Base-by-base conservation (phyloP, 2,329 filamentous ascomycete genomes). In the Geoglossum cookeanum region DNA sequence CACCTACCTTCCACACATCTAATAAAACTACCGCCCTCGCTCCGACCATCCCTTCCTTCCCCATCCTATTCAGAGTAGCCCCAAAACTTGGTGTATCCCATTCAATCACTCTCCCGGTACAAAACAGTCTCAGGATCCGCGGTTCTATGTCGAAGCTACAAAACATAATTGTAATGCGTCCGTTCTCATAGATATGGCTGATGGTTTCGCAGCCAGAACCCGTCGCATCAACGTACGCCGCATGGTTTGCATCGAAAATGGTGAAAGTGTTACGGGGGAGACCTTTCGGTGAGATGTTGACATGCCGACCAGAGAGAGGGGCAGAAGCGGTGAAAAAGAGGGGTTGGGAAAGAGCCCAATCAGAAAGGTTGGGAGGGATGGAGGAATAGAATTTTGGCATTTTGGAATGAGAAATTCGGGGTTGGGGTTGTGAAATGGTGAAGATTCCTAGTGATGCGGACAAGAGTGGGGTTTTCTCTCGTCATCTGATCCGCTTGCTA, bases 271-370 rank as follows among this genome's bases (percentile, higher is more conserved):
- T 70, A 17, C 76, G 73, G 0, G 79, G 72, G 27, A 83, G 75
- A 54, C 85, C 85, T 68, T 90, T 88, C 54, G 86, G 84, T 0
- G 84, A 89, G 57, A 88, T 71, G 64, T 90, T 90, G 71, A 90
- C 74, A 70, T 90, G 85, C 1, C 72, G 69, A 22, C 78, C 81
- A n/a, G 75, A 74, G 30, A 80, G 75, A 0, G 85, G 84, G 0
- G 85, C 84, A 13, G 83, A 85, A 45, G 80, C 83, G 9, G 85
- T 82, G 72, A 84, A 89, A 75, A 89, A 89, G 63, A 90, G 71
- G 57, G 81, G 78, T 63, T 90, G 85, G 9, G 72, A 68, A 53
- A 81, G 73, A 55, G 81, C 78, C 83, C 84, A 89, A 45, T 73
- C 68, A 58, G 74, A 72, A 37, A 86, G 75, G 33, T 81, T 72